These are phyloP conservation scores for Pelargonium myrrhifolium DNA, from an alignment of 441 rosid genomes.

Conservation along the genomic window DNA sequence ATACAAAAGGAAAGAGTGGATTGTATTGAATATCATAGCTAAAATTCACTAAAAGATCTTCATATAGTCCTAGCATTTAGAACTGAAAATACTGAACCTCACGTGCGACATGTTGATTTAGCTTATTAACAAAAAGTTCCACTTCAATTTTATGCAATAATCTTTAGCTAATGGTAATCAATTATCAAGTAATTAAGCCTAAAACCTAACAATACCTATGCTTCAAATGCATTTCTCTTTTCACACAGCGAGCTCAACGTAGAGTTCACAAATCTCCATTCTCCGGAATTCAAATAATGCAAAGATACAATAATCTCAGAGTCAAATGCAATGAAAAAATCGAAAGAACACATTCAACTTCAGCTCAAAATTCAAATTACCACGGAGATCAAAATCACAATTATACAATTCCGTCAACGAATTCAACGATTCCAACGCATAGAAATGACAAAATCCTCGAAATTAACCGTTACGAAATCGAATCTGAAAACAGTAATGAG, in stretches of 20 bases:
- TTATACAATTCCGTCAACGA: neutral
- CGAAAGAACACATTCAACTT: neutral
- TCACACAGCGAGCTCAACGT: neutral
- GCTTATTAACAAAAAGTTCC: no score
- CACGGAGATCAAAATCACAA: neutral
- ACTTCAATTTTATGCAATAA: no score
- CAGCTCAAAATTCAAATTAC: neutral
- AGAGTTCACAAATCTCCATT: neutral
- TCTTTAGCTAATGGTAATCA: neutral
- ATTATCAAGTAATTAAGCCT: neutral
- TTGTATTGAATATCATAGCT: no score
- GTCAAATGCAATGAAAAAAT: neutral
- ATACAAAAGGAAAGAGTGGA: no score
- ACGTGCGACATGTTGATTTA: no score
- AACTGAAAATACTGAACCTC: no score
- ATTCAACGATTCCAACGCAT: constrained; percentile 1
- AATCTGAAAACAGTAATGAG: neutral
- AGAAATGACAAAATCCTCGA: neutral
- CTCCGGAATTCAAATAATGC: neutral
- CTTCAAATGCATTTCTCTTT: neutral
- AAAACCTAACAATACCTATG: neutral
- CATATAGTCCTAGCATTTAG: no score
- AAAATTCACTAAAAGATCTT: no score
- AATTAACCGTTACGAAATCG: neutral
- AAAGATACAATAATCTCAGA: neutral